phyloP scores from a whole-genome alignment of 371 early-diverging fungal species.

The Catenaria anguillulae region DNA sequence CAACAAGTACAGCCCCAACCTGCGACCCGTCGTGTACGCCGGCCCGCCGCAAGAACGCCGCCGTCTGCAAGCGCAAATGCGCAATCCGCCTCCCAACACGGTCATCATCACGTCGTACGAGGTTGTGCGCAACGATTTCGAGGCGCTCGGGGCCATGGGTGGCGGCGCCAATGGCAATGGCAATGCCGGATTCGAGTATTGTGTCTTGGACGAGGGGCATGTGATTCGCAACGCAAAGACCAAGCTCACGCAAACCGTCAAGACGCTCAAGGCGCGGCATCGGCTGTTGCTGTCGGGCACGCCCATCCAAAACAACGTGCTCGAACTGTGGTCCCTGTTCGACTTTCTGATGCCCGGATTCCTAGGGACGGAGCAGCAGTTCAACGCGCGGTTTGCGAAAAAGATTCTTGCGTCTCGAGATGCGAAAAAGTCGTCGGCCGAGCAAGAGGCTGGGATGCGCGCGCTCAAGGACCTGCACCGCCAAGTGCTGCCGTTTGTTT shows the following conservation, averaged over 20 bases:
- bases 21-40: slow-evolving; percentile 68
- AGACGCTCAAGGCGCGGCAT: slow-evolving; percentile 65
- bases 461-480: slow-evolving; percentile 89
- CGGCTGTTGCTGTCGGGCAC: slow-evolving; percentile 96
- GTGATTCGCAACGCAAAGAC: slow-evolving; percentile 94
- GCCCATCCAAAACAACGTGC: slow-evolving; percentile 91
- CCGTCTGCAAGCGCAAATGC: slow-evolving; percentile 19
- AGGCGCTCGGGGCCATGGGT: slow-evolving; percentile 37
- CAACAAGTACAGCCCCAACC: slow-evolving; percentile 51
- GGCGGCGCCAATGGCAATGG: too few relatives aligned
- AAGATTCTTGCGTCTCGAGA: slow-evolving; percentile 82
- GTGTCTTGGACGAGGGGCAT: slow-evolving; percentile 99
- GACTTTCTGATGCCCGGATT: slow-evolving; percentile 98
- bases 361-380: slow-evolving; percentile 77
- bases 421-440: slow-evolving; percentile 63
- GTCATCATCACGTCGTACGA: slow-evolving; percentile 86
- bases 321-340: slow-evolving; percentile 96
- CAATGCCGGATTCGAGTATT: slow-evolving; percentile 98
- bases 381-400: slow-evolving; percentile 77
- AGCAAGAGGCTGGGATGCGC: slow-evolving; percentile 70
- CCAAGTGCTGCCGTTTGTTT: slow-evolving; percentile 92
- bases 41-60: slow-evolving; percentile 69
- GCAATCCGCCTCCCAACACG: not conserved
- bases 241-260: slow-evolving; percentile 80
- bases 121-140: slow-evolving; percentile 88